phyloP scores from a whole-genome alignment of 768 basidiomycete species.

The Peribolospora baueri region DNA sequence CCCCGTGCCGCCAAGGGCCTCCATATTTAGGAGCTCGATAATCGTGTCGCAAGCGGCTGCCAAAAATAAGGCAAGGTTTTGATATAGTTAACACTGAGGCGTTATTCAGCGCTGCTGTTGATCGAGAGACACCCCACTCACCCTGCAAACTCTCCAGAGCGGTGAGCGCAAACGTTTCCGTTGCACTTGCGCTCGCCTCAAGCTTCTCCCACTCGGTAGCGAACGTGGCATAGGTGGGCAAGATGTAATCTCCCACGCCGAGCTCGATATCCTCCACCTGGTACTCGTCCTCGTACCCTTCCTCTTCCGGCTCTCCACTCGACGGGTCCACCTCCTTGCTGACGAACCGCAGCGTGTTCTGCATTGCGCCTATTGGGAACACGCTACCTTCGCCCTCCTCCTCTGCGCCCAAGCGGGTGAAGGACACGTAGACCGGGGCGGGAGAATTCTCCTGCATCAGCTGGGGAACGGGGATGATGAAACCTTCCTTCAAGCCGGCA shows the following conservation, averaged over 20 bases:
- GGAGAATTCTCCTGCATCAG: constrained; percentile 47
- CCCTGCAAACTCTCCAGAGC: constrained; percentile 86
- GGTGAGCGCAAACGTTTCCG: constrained; percentile 79
- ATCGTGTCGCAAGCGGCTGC: constrained; percentile 87
- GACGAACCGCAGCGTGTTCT: constrained; percentile 73
- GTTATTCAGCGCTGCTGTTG: too few relatives aligned
- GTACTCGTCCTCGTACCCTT: constrained; percentile 98
- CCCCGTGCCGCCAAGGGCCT: constrained; percentile 78
- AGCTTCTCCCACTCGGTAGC: constrained; percentile 86
- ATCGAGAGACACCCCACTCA: constrained; percentile 21
- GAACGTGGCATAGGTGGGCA: constrained; percentile 84
- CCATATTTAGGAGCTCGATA: constrained; percentile 89
- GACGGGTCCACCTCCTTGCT: constrained; percentile 94
- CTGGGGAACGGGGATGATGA: constrained; percentile 61
- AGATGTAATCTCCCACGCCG: constrained; percentile 77
- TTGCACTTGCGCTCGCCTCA: constrained; percentile 46
- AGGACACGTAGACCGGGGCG: constrained; percentile 77
- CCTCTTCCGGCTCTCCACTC: constrained; percentile 83
- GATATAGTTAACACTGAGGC: too few relatives aligned
- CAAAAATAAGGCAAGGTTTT: not conserved
- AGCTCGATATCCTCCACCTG: constrained; percentile 89
- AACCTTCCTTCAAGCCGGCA: constrained; percentile 61
- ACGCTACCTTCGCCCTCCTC: constrained; percentile 48
- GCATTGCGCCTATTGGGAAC: constrained; percentile 26
- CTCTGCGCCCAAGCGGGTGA: constrained; percentile 54